Percentiles rank a stretch among this genome's conserved stretches.
These are phyloP conservation scores for Botryotinia calthae DNA, from an alignment of 2,329 filamentous ascomycete species.

Conservation along the genomic window DNA sequence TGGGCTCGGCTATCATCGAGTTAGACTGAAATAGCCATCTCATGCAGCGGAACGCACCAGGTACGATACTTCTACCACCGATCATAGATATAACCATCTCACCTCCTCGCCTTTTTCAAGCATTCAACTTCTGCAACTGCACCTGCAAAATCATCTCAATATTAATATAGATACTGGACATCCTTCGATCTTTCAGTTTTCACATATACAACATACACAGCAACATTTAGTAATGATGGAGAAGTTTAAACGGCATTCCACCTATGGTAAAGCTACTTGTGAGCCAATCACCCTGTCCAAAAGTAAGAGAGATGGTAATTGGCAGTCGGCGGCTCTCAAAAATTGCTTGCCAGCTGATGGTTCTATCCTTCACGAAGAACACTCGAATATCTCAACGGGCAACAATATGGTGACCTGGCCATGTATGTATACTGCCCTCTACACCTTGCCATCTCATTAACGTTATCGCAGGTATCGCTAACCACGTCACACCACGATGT, in stretches of 20 bases:
- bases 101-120: not conserved
- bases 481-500: constrained; percentile 3
- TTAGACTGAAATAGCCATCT: constrained; percentile 6
- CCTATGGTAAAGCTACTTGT: constrained; percentile 14
- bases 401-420: constrained; percentile 9
- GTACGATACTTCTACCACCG: not conserved
- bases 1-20: constrained; percentile 7
- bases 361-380: constrained; percentile 15
- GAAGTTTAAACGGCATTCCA: constrained; percentile 7
- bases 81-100: constrained; percentile 13
- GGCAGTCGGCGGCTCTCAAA: constrained; percentile 14
- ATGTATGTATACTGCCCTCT: not conserved
- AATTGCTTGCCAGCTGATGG: constrained; percentile 8
- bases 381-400: constrained; percentile 7
- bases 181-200: not conserved
- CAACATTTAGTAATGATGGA: not conserved
- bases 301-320: constrained; percentile 16
- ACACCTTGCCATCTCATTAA: not conserved
- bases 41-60: not conserved
- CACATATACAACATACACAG: not conserved
- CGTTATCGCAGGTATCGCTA: constrained; percentile 7
- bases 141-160: not conserved
- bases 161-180: not conserved
- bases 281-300: constrained; percentile 7
- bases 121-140: not conserved